phyloP scores from a whole-genome alignment of 768 basidiomycete genomes.

The Multifurca ochricompacta region DNA sequence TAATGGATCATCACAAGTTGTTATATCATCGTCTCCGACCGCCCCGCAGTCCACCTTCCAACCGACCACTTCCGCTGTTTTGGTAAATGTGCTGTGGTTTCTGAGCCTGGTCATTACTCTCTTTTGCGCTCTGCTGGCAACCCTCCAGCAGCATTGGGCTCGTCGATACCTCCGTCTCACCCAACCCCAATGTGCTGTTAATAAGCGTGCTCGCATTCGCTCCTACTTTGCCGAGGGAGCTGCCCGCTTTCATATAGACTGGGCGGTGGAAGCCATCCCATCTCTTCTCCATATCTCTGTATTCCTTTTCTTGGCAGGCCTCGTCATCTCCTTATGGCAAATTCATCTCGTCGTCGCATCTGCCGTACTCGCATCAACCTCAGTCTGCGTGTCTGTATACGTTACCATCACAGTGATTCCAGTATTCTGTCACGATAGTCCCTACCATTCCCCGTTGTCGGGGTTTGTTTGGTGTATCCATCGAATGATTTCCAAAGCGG shows the following conservation, averaged over 20 bases:
- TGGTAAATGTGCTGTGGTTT: slow-evolving; percentile 11
- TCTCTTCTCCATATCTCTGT: slow-evolving; percentile 8
- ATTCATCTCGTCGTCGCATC: slow-evolving; percentile 8
- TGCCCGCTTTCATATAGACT: neutral
- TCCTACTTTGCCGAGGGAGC: slow-evolving; percentile 8
- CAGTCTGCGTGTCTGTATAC: neutral
- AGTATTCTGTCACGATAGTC: neutral
- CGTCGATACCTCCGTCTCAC: slow-evolving; percentile 5
- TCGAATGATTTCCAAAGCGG: neutral
- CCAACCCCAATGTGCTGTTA: neutral
- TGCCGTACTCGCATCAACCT: neutral
- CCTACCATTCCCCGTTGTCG: slow-evolving; percentile 8
- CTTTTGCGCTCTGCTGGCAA: slow-evolving; percentile 12
- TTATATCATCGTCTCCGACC: no score
- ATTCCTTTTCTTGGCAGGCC: slow-evolving; percentile 13
- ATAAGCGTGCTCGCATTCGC: slow-evolving; percentile 8
- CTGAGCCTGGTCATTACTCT: slow-evolving; percentile 8
- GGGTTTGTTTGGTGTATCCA: neutral
- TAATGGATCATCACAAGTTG: no score
- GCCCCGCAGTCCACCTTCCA: neutral
- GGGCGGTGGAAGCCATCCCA: slow-evolving; percentile 5
- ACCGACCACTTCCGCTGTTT: slow-evolving; percentile 1
- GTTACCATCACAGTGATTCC: slow-evolving; percentile 7
- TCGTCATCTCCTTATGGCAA: slow-evolving; percentile 9
- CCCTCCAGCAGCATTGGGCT: slow-evolving; percentile 10